Evolutionary conservation across 257 asterid species (phyloP), one percentile per base, ranked within the genome.

Genomic region (Gentiana dahurica): DNA sequence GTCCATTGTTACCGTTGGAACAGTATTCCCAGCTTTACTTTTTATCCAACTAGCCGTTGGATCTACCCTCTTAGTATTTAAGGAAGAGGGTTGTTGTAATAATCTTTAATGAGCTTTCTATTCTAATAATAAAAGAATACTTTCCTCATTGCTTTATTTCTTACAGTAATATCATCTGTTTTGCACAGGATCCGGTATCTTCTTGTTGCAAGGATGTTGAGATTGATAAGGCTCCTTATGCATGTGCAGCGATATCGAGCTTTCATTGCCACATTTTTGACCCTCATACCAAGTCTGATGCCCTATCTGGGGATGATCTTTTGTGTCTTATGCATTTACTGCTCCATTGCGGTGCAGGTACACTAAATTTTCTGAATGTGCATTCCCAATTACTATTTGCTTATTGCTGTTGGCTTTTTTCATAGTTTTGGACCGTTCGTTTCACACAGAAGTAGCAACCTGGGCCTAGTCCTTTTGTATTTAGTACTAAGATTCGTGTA

Each of bases 291-390:
- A 63, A 92, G 99, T 75, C 77, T 92, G 59, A 78, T 87, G 95
- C 99, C 99, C 57, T 92, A 88, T 62, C 70, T 92, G 53, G 99
- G 99, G 55, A 86, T 85, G 72, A 83, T 92, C 71, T 92, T 92
- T 68, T 92, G 97, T 60, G 72, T 88, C 74, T 43, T 92, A 54
- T 92, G 99, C 87, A 65, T 92, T 60, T 92, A 92, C 62, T 88
- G 99, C 77, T 88, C 99, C 63, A 59, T 88, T 53, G 97, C 95
- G 66, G 80, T 92, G 61, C 99, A 92, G 99, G 99, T 88, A 78
- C 34, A 60, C 63, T 41, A 54, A 38, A 2, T 35, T 39, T 33
- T 51, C 32, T 53, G 46, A 41, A 41, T 44, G 5, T 24, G 47
- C 53, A 34, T 65, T 44, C 34, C 51, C 12, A 24, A 24, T 24